A percentile compares a stretch with the other conserved stretches of the same genome.
phyloP scores from a whole-genome alignment of 2,329 filamentous ascomycete genomes.

The Colletotrichum spinosum region DNA sequence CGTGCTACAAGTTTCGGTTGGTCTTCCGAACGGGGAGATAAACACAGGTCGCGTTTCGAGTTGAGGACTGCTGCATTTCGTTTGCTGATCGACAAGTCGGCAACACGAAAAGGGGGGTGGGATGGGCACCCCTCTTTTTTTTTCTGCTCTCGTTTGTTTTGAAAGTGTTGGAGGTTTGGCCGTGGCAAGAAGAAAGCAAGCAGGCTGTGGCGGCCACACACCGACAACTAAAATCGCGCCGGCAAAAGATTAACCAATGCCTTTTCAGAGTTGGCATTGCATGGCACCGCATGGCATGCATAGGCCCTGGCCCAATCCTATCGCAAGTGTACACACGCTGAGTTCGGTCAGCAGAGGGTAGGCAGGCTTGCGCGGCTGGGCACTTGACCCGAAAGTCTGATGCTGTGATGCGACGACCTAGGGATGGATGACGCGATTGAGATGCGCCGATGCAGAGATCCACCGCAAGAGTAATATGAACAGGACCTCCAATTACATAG shows the following conservation, averaged over 20 bases:
- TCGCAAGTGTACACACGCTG: neutral
- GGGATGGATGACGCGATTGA: neutral
- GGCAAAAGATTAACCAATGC: too few species aligned
- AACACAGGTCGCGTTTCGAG: constrained; percentile 28
- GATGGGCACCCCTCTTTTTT: constrained; percentile 4
- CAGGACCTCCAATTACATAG: neutral
- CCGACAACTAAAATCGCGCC: constrained; percentile 1
- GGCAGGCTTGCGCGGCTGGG: too few species aligned
- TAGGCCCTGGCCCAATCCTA: neutral
- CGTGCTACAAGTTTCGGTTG: constrained; percentile 18
- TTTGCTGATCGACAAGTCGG: constrained; percentile 19
- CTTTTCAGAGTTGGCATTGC: constrained; percentile 7
- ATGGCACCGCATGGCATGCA: neutral
- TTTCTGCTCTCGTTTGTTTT: constrained; percentile 9
- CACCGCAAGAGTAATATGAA: constrained; percentile 15
- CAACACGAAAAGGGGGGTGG: neutral
- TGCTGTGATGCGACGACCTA: constrained; percentile 22
- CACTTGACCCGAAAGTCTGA: neutral
- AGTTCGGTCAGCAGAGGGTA: too few species aligned
- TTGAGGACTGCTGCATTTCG: constrained; percentile 8
- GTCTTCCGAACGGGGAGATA: constrained; percentile 9
- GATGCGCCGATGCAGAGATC: constrained; percentile 28
- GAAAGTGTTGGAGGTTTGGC: constrained; percentile 14
- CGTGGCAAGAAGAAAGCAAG: constrained; percentile 9
- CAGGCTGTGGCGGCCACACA: neutral